Percentiles rank a stretch among this genome's conserved stretches.
These are phyloP conservation scores for Chrysosporium keratinophilum DNA, from an alignment of 2,329 filamentous ascomycete species.

Conservation along the genomic window DNA sequence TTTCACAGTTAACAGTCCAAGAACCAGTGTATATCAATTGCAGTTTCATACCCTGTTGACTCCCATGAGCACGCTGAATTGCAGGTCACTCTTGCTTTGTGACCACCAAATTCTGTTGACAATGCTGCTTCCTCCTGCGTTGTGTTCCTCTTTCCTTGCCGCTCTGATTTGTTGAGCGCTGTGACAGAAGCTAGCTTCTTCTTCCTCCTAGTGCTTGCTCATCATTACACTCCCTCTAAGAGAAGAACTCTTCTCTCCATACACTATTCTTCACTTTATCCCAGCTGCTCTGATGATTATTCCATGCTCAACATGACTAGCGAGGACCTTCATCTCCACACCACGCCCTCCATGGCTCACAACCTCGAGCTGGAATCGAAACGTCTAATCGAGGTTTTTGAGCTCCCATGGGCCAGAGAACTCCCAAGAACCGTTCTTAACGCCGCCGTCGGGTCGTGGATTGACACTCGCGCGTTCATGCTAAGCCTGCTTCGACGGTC, in stretches of 20 bases:
- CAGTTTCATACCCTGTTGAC: too few relatives aligned
- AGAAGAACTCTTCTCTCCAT: background rate
- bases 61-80: too few relatives aligned
- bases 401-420: background rate
- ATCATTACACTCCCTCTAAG: background rate
- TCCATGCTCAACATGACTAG: background rate
- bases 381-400: background rate
- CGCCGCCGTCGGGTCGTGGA: constrained; percentile 11
- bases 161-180: background rate
- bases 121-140: background rate
- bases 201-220: background rate
- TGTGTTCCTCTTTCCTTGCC: background rate
- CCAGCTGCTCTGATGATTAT: background rate
- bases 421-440: constrained; percentile 13
- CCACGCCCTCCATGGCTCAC: background rate
- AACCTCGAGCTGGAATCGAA: constrained; percentile 10
- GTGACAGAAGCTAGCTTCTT: background rate
- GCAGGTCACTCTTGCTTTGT: background rate
- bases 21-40: too few relatives aligned
- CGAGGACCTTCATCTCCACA: background rate
- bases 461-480: constrained; percentile 4
- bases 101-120: background rate
- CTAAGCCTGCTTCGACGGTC: background rate
- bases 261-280: background rate
- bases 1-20: too few relatives aligned